These are phyloP conservation scores for Dothistroma pini DNA, from an alignment of 2,329 filamentous ascomycete genomes.

Conservation along the genomic window DNA sequence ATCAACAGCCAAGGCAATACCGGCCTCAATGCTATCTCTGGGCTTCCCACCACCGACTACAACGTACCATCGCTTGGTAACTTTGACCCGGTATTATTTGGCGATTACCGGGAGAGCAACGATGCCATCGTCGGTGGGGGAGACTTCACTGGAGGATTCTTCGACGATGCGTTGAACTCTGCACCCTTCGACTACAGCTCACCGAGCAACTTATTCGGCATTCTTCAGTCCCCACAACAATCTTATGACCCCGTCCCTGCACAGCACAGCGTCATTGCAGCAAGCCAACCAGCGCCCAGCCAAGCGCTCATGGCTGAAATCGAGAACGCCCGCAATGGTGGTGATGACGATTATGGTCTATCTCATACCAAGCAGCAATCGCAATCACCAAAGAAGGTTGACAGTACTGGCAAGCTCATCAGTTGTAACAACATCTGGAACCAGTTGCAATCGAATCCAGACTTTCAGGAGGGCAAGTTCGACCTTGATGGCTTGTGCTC, in stretches of 20 bases:
- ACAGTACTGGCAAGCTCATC: conserved; percentile 55
- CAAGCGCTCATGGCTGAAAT: conserved; percentile 70
- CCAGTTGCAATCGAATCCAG: conserved; percentile 79
- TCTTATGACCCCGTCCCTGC: conserved; percentile 18
- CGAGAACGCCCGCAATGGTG: conserved; percentile 67
- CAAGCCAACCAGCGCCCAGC: conserved; percentile 27
- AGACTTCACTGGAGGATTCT: conserved; percentile 73
- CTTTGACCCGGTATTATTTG: conserved; percentile 89
- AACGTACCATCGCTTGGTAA: conserved; percentile 53
- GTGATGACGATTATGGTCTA: conserved; percentile 58
- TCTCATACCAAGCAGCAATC: conserved; percentile 10
- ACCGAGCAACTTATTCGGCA: conserved; percentile 66
- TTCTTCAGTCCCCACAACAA: conserved; percentile 41
- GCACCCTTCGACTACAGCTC: conserved; percentile 64
- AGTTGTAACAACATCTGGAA: conserved; percentile 95
- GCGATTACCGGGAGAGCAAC: conserved; percentile 86
- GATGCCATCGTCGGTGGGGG: conserved; percentile 68
- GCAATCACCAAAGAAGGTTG: conserved; percentile 17
- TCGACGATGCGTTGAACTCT: conserved; percentile 55
- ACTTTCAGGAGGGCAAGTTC: conserved; percentile 84
- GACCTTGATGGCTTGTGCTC: conserved; percentile 91
- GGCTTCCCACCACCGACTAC: conserved; percentile 26
- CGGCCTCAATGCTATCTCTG: conserved; percentile 18
- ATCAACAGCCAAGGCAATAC: conserved; percentile 18
- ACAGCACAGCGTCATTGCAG: neutral